Conservation (phyloP, 805 yeast genomes). For the Priceomyces medius region DNA sequence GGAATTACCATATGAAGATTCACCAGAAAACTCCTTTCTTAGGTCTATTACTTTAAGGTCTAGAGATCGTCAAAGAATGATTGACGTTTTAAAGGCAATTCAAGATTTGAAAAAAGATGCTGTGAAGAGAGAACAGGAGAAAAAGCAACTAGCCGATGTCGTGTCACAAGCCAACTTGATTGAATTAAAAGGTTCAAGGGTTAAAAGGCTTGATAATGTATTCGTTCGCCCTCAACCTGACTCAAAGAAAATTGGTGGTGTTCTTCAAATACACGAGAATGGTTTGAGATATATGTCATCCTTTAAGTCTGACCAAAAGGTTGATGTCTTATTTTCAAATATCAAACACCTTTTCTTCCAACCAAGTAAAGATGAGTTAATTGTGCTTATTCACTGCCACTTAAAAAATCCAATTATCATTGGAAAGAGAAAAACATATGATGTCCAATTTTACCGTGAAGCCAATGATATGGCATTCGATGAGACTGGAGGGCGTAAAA, state of each 20-base stretch:
- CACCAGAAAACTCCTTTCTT: conserved; percentile 80
- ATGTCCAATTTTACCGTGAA: conserved; percentile 94
- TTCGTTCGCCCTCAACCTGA: conserved; percentile 95
- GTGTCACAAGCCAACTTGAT: conserved; percentile 86
- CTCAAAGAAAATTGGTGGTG: conserved; percentile 92
- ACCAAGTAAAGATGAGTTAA: conserved; percentile 91
- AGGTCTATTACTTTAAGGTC: conserved; percentile 87
- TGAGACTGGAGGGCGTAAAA: conserved; percentile 92
- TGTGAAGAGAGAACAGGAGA: conserved; percentile 85
- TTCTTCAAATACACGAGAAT: conserved; percentile 87
- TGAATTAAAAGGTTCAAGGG: conserved; percentile 80
- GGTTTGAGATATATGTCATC: conserved; percentile 94
- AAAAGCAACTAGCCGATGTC: conserved; percentile 89
- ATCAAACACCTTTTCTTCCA: conserved; percentile 93
- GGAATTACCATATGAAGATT: conserved; percentile 88
- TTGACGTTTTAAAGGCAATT: conserved; percentile 84
- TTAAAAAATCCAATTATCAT: conserved; percentile 90
- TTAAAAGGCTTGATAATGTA: conserved; percentile 82
- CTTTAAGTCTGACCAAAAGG: conserved; percentile 76
- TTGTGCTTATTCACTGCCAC: conserved; percentile 90
- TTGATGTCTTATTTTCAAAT: conserved; percentile 85
- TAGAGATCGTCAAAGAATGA: conserved; percentile 85
- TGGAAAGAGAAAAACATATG: conserved; percentile 93
- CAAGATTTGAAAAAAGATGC: conserved; percentile 90
- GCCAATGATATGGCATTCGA: conserved; percentile 95